A percentile compares a stretch with the other conserved stretches of the same genome.
Evolutionary conservation across 371 early-diverging fungal species (phyloP).

Genomic region (Dichotomocladium elegans): DNA sequence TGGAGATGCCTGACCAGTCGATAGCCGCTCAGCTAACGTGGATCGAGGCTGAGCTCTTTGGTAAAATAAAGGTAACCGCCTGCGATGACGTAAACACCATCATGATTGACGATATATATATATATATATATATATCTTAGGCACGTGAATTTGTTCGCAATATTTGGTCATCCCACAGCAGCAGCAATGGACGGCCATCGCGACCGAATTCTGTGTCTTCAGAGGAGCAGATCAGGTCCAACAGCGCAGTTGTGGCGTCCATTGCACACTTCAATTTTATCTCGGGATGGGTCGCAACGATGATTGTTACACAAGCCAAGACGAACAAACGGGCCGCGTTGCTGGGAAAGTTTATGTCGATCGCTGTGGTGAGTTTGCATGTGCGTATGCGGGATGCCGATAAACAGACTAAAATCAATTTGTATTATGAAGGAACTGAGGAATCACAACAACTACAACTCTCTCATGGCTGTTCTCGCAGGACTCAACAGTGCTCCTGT

Average conservation of each 20-base stretch:
- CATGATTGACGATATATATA: too few relatives aligned
- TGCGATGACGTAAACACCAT: not conserved
- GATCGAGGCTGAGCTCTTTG: slow-evolving; percentile 57
- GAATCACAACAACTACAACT: slow-evolving; percentile 63
- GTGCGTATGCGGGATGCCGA: too few relatives aligned
- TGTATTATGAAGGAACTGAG: slow-evolving; percentile 32
- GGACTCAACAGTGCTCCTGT: slow-evolving; percentile 69
- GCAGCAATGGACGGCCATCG: slow-evolving; percentile 12
- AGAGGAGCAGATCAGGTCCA: slow-evolving; percentile 4
- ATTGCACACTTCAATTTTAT: slow-evolving; percentile 61
- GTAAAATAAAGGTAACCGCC: slow-evolving; percentile 48
- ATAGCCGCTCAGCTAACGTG: slow-evolving; percentile 66
- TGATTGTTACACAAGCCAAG: slow-evolving; percentile 57
- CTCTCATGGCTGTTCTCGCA: slow-evolving; percentile 69
- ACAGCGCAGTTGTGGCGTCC: slow-evolving; percentile 43
- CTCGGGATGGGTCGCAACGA: slow-evolving; percentile 65
- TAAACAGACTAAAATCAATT: too few relatives aligned
- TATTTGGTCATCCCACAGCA: slow-evolving; percentile 51
- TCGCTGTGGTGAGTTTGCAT: slow-evolving; percentile 53
- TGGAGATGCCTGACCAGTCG: slow-evolving; percentile 34
- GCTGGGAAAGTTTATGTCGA: slow-evolving; percentile 59
- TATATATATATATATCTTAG: slow-evolving; percentile 17
- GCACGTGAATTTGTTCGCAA: slow-evolving; percentile 55
- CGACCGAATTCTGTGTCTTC: slow-evolving; percentile 1
- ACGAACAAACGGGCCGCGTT: slow-evolving; percentile 55